These are phyloP conservation scores for Dryadomyces quercivorus DNA, from an alignment of 2,329 filamentous ascomycete genomes.

Conservation along the genomic window DNA sequence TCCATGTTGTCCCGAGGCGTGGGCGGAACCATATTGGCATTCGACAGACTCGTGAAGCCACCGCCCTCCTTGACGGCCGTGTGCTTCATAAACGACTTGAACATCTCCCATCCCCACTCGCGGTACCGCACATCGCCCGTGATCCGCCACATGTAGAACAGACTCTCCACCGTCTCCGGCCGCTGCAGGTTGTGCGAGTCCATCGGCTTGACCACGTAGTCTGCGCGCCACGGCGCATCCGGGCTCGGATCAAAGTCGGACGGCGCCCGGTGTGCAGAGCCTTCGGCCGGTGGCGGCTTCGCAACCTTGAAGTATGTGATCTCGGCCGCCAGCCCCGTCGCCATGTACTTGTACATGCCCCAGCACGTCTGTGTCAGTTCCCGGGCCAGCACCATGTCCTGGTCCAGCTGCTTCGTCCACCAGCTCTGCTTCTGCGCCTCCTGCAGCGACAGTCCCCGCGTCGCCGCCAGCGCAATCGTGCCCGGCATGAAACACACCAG, in stretches of 20 bases:
- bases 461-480: constrained; percentile 81
- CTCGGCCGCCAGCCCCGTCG: constrained; percentile 84
- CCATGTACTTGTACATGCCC: constrained; percentile 89
- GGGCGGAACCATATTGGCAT: constrained; percentile 63
- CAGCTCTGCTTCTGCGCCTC: constrained; percentile 59
- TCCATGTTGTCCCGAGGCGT: constrained; percentile 83
- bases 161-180: constrained; percentile 88
- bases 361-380: constrained; percentile 96
- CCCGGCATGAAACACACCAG: constrained; percentile 96
- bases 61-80: constrained; percentile 66
- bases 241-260: constrained; percentile 39
- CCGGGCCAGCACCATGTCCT: constrained; percentile 73
- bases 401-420: constrained; percentile 72
- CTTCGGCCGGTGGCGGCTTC: constrained; percentile 52
- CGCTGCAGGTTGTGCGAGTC: constrained; percentile 89
- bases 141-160: constrained; percentile 99
- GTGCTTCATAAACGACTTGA: constrained; percentile 78
- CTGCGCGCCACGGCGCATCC: constrained; percentile 57
- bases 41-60: constrained; percentile 70
- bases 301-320: constrained; percentile 83
- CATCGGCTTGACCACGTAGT: constrained; percentile 68
- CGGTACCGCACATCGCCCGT: constrained; percentile 82
- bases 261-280: constrained; percentile 32
- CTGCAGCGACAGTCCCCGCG: constrained; percentile 61
- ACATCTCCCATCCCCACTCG: constrained; percentile 98